These are phyloP conservation scores for Penicillium robsamsonii DNA, from an alignment of 495 filamentous ascomycete species.

Conservation along the genomic window DNA sequence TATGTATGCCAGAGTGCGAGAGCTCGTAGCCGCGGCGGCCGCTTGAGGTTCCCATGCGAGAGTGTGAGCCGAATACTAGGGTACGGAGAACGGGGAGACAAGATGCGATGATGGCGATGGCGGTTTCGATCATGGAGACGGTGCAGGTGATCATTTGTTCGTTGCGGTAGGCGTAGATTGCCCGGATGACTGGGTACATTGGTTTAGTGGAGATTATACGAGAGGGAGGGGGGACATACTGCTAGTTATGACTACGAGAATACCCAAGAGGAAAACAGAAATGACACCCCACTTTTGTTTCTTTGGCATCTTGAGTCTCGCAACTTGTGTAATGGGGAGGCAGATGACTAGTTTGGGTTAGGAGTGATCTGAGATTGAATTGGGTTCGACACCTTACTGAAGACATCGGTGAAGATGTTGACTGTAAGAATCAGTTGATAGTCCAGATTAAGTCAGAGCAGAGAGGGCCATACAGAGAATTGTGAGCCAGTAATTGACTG, in stretches of 20 bases:
- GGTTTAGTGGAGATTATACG: background rate
- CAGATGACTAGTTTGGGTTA: conserved; percentile 21
- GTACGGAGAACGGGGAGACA: conserved; percentile 30
- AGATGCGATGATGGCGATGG: conserved; percentile 29
- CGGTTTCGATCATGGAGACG: conserved; percentile 29
- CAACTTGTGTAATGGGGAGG: conserved; percentile 26
- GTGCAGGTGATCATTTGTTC: conserved; percentile 30
- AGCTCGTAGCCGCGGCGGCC: conserved; percentile 15
- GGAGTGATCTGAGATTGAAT: background rate
- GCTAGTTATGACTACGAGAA: conserved; percentile 25
- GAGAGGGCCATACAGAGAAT: conserved; percentile 21
- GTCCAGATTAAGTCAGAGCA: background rate
- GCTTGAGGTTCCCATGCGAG: conserved; percentile 25
- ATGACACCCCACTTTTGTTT: conserved; percentile 26
- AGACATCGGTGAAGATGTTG: conserved; percentile 28
- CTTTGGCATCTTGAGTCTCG: conserved; percentile 20
- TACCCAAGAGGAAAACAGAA: conserved; percentile 24
- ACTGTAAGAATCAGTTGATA: conserved; percentile 14
- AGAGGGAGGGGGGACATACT: conserved; percentile 16
- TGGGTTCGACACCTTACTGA: conserved; percentile 15
- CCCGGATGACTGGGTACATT: conserved; percentile 21
- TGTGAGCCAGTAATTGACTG: conserved; percentile 25
- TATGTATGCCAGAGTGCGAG: conserved; percentile 1
- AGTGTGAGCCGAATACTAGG: conserved; percentile 24
- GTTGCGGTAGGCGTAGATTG: conserved; percentile 24